Conservation (phyloP, 768 basidiomycete genomes). For the Serendipita vermifera region DNA sequence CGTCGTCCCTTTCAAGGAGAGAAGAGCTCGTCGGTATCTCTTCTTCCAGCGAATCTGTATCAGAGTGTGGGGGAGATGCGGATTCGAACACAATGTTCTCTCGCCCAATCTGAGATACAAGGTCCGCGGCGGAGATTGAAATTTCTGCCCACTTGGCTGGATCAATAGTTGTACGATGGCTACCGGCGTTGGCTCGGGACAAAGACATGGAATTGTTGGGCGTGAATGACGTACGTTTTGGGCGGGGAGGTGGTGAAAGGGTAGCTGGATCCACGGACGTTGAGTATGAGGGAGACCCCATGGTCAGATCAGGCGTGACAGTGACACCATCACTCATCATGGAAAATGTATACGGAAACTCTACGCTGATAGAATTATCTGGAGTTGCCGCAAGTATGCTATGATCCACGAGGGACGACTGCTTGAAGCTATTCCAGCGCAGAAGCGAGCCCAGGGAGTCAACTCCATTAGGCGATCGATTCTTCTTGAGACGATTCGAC, state of each 20-base stretch:
- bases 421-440: no score
- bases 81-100: neutral
- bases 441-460: no score
- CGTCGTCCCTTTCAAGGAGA: neutral
- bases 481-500: no score
- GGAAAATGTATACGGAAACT: no score
- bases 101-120: neutral
- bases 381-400: no score
- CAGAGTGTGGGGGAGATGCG: neutral
- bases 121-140: constrained; percentile 2
- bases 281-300: no score
- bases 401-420: no score
- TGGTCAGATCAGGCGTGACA: no score
- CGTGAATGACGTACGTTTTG: neutral
- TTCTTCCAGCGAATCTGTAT: neutral
- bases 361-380: no score
- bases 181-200: neutral
- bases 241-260: neutral
- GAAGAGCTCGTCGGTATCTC: neutral
- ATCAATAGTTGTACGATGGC: constrained; percentile 1
- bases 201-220: neutral
- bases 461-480: no score
- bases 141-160: constrained; percentile 1
- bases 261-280: no score
- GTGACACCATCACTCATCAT: no score